Conservation (phyloP, 306 rosid genomes). For the Gynostemma pentaphyllum region DNA sequence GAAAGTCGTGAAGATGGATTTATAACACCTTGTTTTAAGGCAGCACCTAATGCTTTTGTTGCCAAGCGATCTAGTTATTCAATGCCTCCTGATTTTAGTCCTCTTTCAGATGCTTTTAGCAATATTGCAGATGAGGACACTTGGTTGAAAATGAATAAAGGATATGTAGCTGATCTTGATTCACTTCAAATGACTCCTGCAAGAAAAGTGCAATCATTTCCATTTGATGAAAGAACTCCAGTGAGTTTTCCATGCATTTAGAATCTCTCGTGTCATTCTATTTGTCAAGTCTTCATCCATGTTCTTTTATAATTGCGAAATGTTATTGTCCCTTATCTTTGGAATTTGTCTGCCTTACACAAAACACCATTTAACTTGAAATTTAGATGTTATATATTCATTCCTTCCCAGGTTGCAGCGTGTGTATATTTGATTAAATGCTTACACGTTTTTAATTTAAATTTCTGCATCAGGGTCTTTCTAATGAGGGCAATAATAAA, state of each 20-base stretch:
- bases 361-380: neutral
- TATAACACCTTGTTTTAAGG: slow-evolving; percentile 63
- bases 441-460: neutral
- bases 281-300: slow-evolving; percentile 12
- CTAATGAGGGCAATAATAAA: slow-evolving; percentile 28
- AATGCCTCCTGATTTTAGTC: slow-evolving; percentile 49
- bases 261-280: slow-evolving; percentile 2
- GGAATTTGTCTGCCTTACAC: no score
- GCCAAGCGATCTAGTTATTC: slow-evolving; percentile 54
- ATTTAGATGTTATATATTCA: neutral
- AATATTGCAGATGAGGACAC: slow-evolving; percentile 81
- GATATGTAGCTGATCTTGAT: slow-evolving; percentile 72
- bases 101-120: slow-evolving; percentile 67
- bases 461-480: slow-evolving; percentile 27
- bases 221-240: slow-evolving; percentile 36
- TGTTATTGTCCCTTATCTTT: neutral
- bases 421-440: neutral
- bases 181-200: slow-evolving; percentile 69
- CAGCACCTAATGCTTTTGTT: slow-evolving; percentile 56
- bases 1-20: slow-evolving; percentile 51
- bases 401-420: neutral
- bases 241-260: slow-evolving; percentile 33
- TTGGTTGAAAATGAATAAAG: slow-evolving; percentile 91
- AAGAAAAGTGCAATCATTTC: slow-evolving; percentile 62
- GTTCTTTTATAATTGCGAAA: neutral